Evolutionary conservation across 2,329 filamentous ascomycete species (phyloP), one percentile per base, ranked within the genome.

Genomic region (Leptoxyphium fumago): DNA sequence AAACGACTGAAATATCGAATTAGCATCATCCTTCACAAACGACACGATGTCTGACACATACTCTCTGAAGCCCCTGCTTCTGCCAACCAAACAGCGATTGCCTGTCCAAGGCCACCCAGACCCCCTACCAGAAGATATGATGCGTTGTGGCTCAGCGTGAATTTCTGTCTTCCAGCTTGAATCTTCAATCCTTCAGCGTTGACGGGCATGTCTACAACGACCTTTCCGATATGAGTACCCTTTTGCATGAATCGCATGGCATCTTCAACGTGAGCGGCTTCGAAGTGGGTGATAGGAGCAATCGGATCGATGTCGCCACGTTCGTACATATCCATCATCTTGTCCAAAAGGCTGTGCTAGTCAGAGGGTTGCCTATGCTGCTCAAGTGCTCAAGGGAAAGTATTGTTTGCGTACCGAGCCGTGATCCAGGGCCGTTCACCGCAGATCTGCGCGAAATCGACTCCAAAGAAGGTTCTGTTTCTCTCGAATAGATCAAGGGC

Each of bases 121-220:
- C 54, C 52, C 10, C 54, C 53, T n/a, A 49, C 41, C 9, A 55
- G 34, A 10, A 56, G 15, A 28, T 55, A 56, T 1, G 48, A 44
- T 2, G 40, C 45, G 17, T 46, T 40, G 1, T 30, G 14, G 7
- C 41, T 36, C 39, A 48, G 41, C 11, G 9, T 18, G 13, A 15
- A 15, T 15, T 5, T 15, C 15, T 13, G 32, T 15, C 15, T 36
- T 13, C 5, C 32, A 15, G 32, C 5, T 9, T 13, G 13, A 13
- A 3, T 13, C 9, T 36, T 15, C 32, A 36, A 36, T 4, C 15
- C 3, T 13, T 15, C 4, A 3, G 4, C 13, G 15, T 36, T 9
- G 15, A 13, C 32, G 3, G 32, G 32, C 32, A 42, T 38, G 2
- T 44, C 40, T 18, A 56, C 18, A 21, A 52, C 45, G 5, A 56